Evolutionary conservation across 1,139 yeast genomes (phyloP).

Genomic region (Scheffersomyces titani): DNA sequence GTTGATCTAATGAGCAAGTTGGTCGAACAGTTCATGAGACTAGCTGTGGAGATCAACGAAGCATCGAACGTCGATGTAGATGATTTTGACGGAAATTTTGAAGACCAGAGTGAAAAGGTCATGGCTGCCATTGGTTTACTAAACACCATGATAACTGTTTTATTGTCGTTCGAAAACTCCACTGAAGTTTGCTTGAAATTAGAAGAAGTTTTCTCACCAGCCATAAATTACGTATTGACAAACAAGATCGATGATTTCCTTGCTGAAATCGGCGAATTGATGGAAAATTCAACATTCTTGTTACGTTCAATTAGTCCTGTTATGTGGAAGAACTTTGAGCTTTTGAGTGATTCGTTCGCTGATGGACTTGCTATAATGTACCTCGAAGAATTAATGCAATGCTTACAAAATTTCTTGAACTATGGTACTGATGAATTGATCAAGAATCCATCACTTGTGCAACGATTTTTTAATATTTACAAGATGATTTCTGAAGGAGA

Average conservation of each 20-base stretch:
- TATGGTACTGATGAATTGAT: constrained; percentile 63
- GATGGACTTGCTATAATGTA: constrained; percentile 60
- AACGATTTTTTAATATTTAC: constrained; percentile 33
- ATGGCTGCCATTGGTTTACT: constrained; percentile 87
- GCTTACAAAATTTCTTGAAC: constrained; percentile 73
- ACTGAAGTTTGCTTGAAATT: constrained; percentile 62
- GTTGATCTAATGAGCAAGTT: constrained; percentile 79
- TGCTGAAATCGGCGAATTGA: constrained; percentile 78
- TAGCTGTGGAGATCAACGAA: constrained; percentile 69
- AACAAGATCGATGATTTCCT: constrained; percentile 75
- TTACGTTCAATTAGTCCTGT: constrained; percentile 68
- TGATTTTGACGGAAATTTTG: constrained; percentile 39
- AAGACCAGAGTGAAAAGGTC: constrained; percentile 70
- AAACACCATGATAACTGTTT: constrained; percentile 85
- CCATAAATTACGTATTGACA: constrained; percentile 64
- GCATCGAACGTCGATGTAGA: constrained; percentile 51
- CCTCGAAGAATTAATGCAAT: constrained; percentile 74
- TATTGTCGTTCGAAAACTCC: constrained; percentile 83
- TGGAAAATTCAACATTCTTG: constrained; percentile 83
- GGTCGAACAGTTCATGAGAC: constrained; percentile 75
- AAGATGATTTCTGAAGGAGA: constrained; percentile 40
- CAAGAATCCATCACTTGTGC: constrained; percentile 23
- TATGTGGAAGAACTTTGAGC: constrained; percentile 73
- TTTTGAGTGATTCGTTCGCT: constrained; percentile 54
- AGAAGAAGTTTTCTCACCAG: constrained; percentile 76